phyloP scores from a whole-genome alignment of 1,284 basidiomycete species.

The Cerioporus squamosus region DNA sequence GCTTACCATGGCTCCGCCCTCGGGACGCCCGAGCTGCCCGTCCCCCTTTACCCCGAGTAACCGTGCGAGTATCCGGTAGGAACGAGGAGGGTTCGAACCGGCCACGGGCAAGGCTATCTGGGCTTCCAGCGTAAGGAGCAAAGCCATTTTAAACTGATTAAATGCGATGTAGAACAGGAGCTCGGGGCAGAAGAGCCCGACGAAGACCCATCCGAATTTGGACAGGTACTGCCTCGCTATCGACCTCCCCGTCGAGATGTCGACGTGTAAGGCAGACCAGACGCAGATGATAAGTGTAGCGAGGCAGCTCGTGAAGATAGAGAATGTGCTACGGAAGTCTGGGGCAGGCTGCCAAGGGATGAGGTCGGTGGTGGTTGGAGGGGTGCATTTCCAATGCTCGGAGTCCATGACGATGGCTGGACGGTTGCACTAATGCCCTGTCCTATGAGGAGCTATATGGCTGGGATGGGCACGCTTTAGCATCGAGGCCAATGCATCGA shows the following conservation, averaged over 20 bases:
- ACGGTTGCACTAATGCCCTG: too few relatives aligned
- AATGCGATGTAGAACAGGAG: not conserved
- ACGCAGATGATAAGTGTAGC: slow-evolving; percentile 34
- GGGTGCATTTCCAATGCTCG: too few relatives aligned
- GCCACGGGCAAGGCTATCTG: too few relatives aligned
- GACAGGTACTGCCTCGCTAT: not conserved
- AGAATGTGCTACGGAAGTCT: slow-evolving; percentile 7
- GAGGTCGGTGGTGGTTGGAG: not conserved
- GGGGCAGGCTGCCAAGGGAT: not conserved
- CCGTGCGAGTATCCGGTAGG: too few relatives aligned
- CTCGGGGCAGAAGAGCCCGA: slow-evolving; percentile 1
- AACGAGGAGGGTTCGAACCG: too few relatives aligned
- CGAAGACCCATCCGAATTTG: not conserved
- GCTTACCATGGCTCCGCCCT: too few relatives aligned
- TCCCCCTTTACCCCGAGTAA: too few relatives aligned
- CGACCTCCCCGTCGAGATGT: slow-evolving; percentile 21
- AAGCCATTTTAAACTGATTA: not conserved
- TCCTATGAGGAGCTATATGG: too few relatives aligned
- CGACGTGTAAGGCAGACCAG: slow-evolving; percentile 36
- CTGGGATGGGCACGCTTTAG: too few relatives aligned
- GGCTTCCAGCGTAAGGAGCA: not conserved
- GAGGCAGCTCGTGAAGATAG: slow-evolving; percentile 34
- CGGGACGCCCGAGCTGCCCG: too few relatives aligned
- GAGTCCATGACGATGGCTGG: too few relatives aligned
- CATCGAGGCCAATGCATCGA: too few relatives aligned